Evolutionary conservation across 2,329 filamentous ascomycete genomes (phyloP).

Genomic region (Alternaria viburni): DNA sequence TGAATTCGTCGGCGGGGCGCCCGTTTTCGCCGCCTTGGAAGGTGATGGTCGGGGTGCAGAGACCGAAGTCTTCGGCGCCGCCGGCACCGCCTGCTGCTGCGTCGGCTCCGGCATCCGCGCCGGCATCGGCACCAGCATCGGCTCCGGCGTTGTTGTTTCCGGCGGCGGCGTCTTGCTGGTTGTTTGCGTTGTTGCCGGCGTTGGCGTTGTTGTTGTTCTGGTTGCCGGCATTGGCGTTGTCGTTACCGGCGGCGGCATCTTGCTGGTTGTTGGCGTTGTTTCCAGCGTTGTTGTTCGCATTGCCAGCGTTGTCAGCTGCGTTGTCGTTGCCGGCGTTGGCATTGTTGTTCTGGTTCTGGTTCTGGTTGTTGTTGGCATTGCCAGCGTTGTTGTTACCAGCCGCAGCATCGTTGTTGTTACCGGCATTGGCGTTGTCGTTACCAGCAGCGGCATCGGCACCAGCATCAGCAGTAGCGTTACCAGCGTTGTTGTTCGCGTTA

Average conservation of each 20-base stretch:
- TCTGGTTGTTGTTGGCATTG: not conserved
- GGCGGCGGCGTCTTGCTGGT: slow-evolving; percentile 23
- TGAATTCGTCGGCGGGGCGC: slow-evolving; percentile 64
- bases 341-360: not conserved
- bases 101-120: slow-evolving; percentile 2
- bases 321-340: not conserved
- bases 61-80: slow-evolving; percentile 44
- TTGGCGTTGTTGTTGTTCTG: slow-evolving; percentile 16
- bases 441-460: slow-evolving; percentile 15
- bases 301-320: not conserved
- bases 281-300: not conserved
- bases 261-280: not conserved
- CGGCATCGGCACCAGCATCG: not conserved
- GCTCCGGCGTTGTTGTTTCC: slow-evolving; percentile 9
- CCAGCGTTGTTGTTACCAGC: slow-evolving; percentile 1
- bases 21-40: slow-evolving; percentile 62
- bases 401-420: slow-evolving; percentile 8
- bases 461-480: slow-evolving; percentile 22
- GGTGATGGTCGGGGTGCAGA: slow-evolving; percentile 61
- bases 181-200: slow-evolving; percentile 13
- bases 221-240: not conserved
- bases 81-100: slow-evolving; percentile 19
- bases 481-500: slow-evolving; percentile 16
- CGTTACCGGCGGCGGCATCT: not conserved
- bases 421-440: slow-evolving; percentile 9